Percentiles rank a stretch among this genome's conserved stretches.
Evolutionary conservation across 768 basidiomycete species (phyloP).

Genomic region (Kwoniella shandongensis): DNA sequence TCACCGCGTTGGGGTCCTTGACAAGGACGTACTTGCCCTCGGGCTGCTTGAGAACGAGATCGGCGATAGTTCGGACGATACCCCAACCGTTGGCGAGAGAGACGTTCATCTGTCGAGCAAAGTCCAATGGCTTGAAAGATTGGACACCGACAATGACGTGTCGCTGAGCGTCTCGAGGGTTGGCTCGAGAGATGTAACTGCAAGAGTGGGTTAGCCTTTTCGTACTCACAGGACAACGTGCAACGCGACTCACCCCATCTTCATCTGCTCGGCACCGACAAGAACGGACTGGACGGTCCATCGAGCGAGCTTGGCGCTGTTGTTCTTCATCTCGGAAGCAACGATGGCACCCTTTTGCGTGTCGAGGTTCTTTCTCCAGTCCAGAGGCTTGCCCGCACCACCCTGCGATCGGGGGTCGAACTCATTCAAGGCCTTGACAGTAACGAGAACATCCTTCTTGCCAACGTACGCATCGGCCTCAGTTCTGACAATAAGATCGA

Average conservation of each 20-base stretch:
- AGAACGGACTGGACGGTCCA: conserved; percentile 95
- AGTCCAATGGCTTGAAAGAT: conserved; percentile 90
- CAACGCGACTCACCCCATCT: conserved; percentile 74
- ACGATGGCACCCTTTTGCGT: conserved; percentile 95
- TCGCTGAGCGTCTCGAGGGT: conserved; percentile 89
- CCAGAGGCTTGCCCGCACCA: conserved; percentile 88
- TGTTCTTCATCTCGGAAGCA: conserved; percentile 99
- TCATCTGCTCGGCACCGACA: conserved; percentile 93
- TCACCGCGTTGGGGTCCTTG: conserved; percentile 95
- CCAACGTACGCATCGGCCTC: conserved; percentile 86
- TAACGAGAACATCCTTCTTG: conserved; percentile 70
- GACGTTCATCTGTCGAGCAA: conserved; percentile 91
- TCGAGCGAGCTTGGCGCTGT: conserved; percentile 93
- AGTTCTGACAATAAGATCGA: conserved; percentile 85
- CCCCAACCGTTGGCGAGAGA: conserved; percentile 97
- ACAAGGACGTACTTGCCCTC: conserved; percentile 97
- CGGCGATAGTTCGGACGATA: conserved; percentile 90
- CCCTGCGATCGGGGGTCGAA: conserved; percentile 80
- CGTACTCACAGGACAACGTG: neutral
- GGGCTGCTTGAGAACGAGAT: conserved; percentile 92
- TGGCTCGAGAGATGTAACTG: conserved; percentile 92
- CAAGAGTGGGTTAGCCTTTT: conserved; percentile 2
- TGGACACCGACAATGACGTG: conserved; percentile 94
- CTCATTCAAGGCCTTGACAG: conserved; percentile 93
- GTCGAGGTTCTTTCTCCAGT: conserved; percentile 97